Evolutionary conservation across 108 stramenopile species (phyloP), one percentile per base, ranked within the genome.

Genomic region (Chaetoceros tenuissimus): DNA sequence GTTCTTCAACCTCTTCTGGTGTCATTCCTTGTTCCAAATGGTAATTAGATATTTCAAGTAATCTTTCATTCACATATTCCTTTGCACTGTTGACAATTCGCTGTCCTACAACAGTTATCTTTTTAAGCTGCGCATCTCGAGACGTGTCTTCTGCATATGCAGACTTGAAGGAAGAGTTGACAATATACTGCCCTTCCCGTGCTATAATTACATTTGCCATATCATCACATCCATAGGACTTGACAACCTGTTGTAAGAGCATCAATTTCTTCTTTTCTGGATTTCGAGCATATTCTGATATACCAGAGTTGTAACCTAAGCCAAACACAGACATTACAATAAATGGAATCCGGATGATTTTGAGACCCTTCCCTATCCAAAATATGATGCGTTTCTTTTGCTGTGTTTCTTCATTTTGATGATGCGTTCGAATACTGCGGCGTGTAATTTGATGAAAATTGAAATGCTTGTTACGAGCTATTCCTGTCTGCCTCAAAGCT

Each of bases 291-390:
- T 40, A 40, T 10, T 80, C 82, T 63, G 78, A 67, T 27, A 81
- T 82, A 22, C 86, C 86, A 53, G 81, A 80, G 60, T 84, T 78
- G 45, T 88, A 88, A 21, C 86, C 86, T 3, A 88, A 67, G 1
- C 74, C 66, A 51, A 80, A 88, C 0, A 88, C 68, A 21, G 80
- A 77, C 5, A 79, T 50, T 3, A 84, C 59, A 19, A 88, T 60
- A 50, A 82, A 66, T 5, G 82, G 86, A 27, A 88, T 74, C 13
- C 86, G 69, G 24, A 72, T 31, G 24, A 74, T 64, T 55, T 67
- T 66, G 55, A 78, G 34, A 40, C 34, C 34, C 13, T 40, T 40
- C 13, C 8, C 34, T n/a, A n/a, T n/a, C n/a, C n/a, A n/a, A n/a
- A n/a, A n/a, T n/a, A n/a, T n/a, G n/a, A n/a, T n/a, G n/a, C n/a